A percentile compares a stretch with the other conserved stretches of the same genome.
These are phyloP conservation scores for Saccharum hybrid DNA, from an alignment of 202 grass and related monocot species.

Conservation along the genomic window DNA sequence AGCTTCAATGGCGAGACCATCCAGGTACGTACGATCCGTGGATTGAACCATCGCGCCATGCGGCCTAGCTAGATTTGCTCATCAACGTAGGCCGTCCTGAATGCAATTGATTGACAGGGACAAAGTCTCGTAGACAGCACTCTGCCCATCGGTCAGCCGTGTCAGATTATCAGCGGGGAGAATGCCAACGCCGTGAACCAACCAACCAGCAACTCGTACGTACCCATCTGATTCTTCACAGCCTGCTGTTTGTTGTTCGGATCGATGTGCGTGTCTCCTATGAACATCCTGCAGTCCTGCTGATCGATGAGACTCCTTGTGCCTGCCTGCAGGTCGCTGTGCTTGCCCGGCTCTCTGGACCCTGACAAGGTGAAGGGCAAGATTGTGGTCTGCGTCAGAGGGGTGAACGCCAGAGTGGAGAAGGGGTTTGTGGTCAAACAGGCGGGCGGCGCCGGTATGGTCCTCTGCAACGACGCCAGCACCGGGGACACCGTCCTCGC, in stretches of 20 bases:
- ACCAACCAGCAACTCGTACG: conserved; percentile 52
- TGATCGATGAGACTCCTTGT: neutral
- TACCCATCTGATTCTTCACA: neutral
- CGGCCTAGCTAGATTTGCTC: no score
- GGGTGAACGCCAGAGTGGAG: conserved; percentile 27
- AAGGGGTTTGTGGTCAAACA: conserved; percentile 59
- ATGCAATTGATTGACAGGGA: conserved; percentile 45
- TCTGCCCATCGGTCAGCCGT: conserved; percentile 15
- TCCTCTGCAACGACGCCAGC: conserved; percentile 54
- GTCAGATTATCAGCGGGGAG: conserved; percentile 53
- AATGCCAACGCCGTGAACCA: conserved; percentile 39
- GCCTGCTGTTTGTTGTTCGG: neutral
- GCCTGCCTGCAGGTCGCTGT: conserved; percentile 54
- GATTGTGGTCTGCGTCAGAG: conserved; percentile 74
- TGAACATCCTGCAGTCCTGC: neutral
- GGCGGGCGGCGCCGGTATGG: conserved; percentile 75
- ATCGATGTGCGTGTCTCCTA: neutral
- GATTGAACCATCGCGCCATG: no score
- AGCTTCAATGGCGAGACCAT: conserved; percentile 19
- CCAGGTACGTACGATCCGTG: neutral
- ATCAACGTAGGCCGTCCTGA: no score
- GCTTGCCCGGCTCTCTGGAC: conserved; percentile 56
- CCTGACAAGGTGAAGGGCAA: conserved; percentile 48
- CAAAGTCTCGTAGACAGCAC: conserved; percentile 50
- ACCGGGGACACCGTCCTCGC: conserved; percentile 13